Conservation (phyloP, 148 eudicot genomes). For the Linanthus parryae region DNA sequence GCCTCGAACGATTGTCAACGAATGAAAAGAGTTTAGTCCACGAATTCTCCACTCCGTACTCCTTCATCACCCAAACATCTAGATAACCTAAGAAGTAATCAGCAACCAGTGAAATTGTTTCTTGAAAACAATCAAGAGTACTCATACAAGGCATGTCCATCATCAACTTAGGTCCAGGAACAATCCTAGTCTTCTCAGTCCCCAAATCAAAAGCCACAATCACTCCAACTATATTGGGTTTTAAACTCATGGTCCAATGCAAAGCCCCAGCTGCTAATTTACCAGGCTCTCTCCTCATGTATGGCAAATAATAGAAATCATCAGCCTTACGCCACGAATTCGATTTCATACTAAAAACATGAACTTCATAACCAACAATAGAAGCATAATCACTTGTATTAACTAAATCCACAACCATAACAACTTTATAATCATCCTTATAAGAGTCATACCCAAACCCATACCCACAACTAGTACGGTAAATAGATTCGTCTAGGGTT, state of each 20-base stretch:
- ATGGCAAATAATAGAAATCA: constrained; percentile 26
- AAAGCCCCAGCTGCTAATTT: constrained; percentile 24
- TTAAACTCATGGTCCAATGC: constrained; percentile 33
- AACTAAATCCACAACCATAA: constrained; percentile 40
- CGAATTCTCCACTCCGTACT: constrained; percentile 33
- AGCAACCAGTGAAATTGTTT: constrained; percentile 18
- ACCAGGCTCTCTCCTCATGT: constrained; percentile 12
- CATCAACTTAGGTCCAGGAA: constrained; percentile 23
- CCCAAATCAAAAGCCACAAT: constrained; percentile 35
- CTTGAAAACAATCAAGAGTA: constrained; percentile 20
- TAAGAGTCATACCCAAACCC: constrained; percentile 46
- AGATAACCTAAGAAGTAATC: constrained; percentile 6
- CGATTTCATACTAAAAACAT: constrained; percentile 36
- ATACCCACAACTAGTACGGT: constrained; percentile 14
- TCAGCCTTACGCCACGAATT: constrained; percentile 31
- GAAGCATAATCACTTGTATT: not conserved
- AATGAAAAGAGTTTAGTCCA: constrained; percentile 37
- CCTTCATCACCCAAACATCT: constrained; percentile 51
- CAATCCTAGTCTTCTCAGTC: constrained; percentile 17
- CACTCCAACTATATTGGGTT: no score
- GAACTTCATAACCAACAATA: constrained; percentile 23
- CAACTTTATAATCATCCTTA: constrained; percentile 39
- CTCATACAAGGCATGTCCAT: constrained; percentile 12
- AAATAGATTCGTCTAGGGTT: not conserved
- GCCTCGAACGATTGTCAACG: no score